Evolutionary conservation across 2,329 filamentous ascomycete genomes (phyloP), one percentile per base, ranked within the genome.

Genomic region (Westerdykella ornata): DNA sequence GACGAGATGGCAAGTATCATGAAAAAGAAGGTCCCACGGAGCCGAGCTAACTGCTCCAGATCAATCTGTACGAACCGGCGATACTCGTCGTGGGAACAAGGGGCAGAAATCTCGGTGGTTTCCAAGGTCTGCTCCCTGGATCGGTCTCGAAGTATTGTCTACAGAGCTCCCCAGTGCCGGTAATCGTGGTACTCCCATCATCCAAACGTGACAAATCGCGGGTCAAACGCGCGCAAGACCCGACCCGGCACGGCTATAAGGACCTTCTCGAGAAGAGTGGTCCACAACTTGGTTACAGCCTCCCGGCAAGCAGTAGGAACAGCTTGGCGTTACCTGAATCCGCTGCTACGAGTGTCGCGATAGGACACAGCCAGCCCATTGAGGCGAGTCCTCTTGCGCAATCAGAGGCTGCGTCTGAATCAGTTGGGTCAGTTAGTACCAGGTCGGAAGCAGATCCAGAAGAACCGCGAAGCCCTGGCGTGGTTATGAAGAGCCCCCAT

Each of bases 91-190:
- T 96, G 13, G 89, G 89, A 33, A 95, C 89, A 1, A 80, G 85
- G 54, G 89, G 89, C 35, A 79, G 88, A 41, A 90, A 84, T 29
- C 74, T 94, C 1, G 87, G 87, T 26, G 88, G 88, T 18, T 82
- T 95, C 43, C 88, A 94, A 61, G 86, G 87, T 36, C 72, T 95
- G 20, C 77, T 95, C 32, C 87, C 86, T 37, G 92, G 88, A 49
- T 92, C 85, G 0, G 89, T 95, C 34, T 94, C 87, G 18, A 95
- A 95, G 62, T 96, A 95, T 68, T 95, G 89, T 57, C 75, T 95
- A 11, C 89, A 96, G 61, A 89, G 94, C 63, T 94, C 86, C 1
- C 88, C 89, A 0, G 86, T 96, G 1, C 89, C 89, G 1, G 89
- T 95, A 6, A 89, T 95, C 20, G 89, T 96, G 22, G 89, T 95